Conservation (phyloP, 768 basidiomycete species). For the Russula brevipes region DNA sequence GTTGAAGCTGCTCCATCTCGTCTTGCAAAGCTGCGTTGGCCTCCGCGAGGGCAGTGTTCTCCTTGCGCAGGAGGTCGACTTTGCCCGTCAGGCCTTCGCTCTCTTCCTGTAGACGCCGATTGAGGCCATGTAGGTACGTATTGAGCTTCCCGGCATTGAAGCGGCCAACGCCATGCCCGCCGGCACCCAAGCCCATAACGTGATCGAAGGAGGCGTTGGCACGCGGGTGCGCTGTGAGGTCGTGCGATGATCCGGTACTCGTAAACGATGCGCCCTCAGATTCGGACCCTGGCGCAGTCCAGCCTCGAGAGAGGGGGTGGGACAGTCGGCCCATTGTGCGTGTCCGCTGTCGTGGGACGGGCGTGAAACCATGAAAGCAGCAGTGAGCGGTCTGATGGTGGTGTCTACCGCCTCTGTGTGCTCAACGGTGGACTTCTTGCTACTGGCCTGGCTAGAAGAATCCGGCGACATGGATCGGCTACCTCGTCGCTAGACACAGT, state of each 20-base stretch:
- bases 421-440: constrained; percentile 35
- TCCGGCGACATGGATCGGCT: constrained; percentile 16
- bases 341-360: constrained; percentile 46
- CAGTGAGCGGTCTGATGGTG: constrained; percentile 37
- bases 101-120: constrained; percentile 78
- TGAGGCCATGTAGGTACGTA: constrained; percentile 78
- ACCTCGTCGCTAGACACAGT: constrained; percentile 4
- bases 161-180: constrained; percentile 61
- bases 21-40: constrained; percentile 17
- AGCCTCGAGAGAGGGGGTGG: constrained; percentile 61
- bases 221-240: constrained; percentile 70
- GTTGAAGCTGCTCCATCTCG: constrained; percentile 25
- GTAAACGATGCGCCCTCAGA: constrained; percentile 56
- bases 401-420: constrained; percentile 30
- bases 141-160: constrained; percentile 87
- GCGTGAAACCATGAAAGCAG: constrained; percentile 61
- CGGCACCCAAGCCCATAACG: constrained; percentile 64
- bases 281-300: constrained; percentile 27
- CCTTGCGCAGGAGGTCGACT: constrained; percentile 50
- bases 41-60: constrained; percentile 23
- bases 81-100: constrained; percentile 61
- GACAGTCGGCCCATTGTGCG: constrained; percentile 42
- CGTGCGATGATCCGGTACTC: constrained; percentile 83
- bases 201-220: constrained; percentile 89
- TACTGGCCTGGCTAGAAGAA: constrained; percentile 29